Evolutionary conservation across 352 stramenopile species (phyloP), one percentile per base, ranked within the genome.

Genomic region (Phytophthora cryptogea): DNA sequence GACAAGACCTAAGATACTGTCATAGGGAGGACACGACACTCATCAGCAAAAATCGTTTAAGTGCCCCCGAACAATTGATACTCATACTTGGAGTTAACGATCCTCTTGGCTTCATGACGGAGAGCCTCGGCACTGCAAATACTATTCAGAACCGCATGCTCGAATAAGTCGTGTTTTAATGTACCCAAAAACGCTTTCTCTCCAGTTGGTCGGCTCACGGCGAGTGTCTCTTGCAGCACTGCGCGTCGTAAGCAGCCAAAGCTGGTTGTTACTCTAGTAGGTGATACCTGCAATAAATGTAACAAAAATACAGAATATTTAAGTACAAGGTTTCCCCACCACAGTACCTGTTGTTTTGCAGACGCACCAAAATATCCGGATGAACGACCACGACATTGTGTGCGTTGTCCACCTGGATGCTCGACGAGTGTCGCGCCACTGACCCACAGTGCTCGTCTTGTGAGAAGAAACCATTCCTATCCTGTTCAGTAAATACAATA

Each of bases 161-260:
- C 79, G 46, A 95, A 95, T 3, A 95, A 52, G n/a, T 92, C 75
- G 66, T 95, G 86, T 59, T 95, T 95, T 16, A 95, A 60, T 13
- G 73, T 95, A 35, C 86, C 86, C 10, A 93, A 46, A 16, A 93
- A 76, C 14, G 82, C 86, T 26, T 86, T 88, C 9, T 73, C 44
- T 23, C 80, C 70, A n/a, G 76, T 90, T 7, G 78, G 66, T n/a
- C 67, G 54, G 20, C 50, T 85, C 5, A 94, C 78, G 28, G 73
- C 76, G 10, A 90, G 59, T 0, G 78, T 89, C 62, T 94, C 81
- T 32, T 73, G 59, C n/a, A 94, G 39, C 10, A 92, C 67, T 10
- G 81, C 83, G 27, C 80, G 74, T 16, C 86, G 76, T n/a, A 89
- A 73, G 42, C 86, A 94, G 5, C 64, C 54, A 39, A 92, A 84